phyloP scores from a whole-genome alignment of 257 asterid species.

The Jasminum sambac region DNA sequence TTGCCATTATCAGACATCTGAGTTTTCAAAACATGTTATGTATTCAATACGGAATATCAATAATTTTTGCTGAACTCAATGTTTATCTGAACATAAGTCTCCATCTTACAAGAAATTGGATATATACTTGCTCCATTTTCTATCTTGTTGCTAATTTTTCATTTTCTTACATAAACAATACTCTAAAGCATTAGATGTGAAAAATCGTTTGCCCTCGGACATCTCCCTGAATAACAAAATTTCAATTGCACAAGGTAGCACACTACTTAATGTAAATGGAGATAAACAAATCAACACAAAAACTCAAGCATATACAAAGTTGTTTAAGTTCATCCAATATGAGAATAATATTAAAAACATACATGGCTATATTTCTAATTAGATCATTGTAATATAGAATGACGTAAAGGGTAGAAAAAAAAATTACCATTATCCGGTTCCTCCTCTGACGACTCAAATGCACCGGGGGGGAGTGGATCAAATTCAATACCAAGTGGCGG shows the following conservation, averaged over 20 bases:
- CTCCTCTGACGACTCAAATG: conserved; percentile 57
- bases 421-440: conserved; percentile 48
- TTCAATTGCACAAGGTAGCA: neutral
- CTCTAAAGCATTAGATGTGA: neutral
- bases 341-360: neutral
- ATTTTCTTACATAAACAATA: neutral
- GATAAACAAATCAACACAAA: neutral
- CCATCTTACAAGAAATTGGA: neutral
- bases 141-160: neutral
- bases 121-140: neutral
- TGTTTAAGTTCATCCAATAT: neutral
- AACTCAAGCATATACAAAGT: neutral
- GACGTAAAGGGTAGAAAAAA: neutral
- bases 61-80: neutral
- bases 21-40: neutral
- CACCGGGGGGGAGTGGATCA: conserved; percentile 83
- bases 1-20: neutral
- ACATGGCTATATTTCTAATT: neutral
- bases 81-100: neutral
- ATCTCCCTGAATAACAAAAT: neutral
- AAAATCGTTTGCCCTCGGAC: neutral
- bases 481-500: conserved; percentile 89
- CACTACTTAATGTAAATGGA: neutral
- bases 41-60: neutral
- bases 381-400: neutral